A percentile compares a stretch with the other conserved stretches of the same genome.
Evolutionary conservation across 768 basidiomycete species (phyloP).

Genomic region (Amanita thiersii): DNA sequence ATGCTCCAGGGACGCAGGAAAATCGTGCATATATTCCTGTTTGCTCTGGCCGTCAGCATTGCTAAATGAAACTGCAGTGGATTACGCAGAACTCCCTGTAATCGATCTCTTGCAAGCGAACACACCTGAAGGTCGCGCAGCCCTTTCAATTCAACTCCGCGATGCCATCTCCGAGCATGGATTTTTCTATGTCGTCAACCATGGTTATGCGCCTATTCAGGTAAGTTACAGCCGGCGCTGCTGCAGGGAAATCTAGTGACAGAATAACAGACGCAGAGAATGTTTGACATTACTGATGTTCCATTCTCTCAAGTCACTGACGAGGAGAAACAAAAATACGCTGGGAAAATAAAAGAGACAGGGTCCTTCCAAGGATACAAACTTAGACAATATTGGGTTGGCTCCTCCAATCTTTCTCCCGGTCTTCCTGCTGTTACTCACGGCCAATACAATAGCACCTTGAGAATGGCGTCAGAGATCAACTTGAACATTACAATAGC

Average conservation of each 20-base stretch:
- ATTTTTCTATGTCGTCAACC: conserved; percentile 43
- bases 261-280: conserved; percentile 33
- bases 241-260: too few species aligned
- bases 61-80: conserved; percentile 15
- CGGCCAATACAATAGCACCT: conserved; percentile 35
- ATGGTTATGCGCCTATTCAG: conserved; percentile 32
- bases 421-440: neutral
- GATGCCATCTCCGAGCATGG: conserved; percentile 38
- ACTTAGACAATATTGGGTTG: conserved; percentile 44
- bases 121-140: conserved; percentile 27
- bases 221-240: conserved; percentile 17
- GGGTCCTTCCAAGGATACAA: conserved; percentile 53
- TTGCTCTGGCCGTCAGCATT: too few species aligned
- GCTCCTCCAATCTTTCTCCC: conserved; percentile 8
- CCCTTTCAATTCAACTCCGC: conserved; percentile 29
- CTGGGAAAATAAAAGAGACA: conserved; percentile 26
- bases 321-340: conserved; percentile 35
- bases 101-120: conserved; percentile 38
- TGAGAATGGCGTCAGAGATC: conserved; percentile 53
- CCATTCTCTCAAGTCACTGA: conserved; percentile 31
- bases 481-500: conserved; percentile 61
- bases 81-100: conserved; percentile 40
- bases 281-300: conserved; percentile 41
- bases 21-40: conserved; percentile 3
- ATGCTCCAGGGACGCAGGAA: conserved; percentile 13